Conservation (phyloP, 257 asterid genomes). For the Penstemon eatonii region DNA sequence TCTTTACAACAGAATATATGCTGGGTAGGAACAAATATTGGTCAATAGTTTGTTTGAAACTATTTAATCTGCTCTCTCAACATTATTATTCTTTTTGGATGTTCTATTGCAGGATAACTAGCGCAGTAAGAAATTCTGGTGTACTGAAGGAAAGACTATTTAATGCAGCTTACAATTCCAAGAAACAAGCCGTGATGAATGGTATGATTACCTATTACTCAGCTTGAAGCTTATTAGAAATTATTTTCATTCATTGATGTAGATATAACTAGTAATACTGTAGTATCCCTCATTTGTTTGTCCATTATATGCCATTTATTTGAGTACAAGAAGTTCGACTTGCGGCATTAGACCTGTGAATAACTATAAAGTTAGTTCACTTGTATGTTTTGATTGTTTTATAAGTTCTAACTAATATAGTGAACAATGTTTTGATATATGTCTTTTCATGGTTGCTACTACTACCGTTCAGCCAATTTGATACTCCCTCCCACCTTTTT, state of each 20-base stretch:
- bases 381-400: background rate
- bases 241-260: background rate
- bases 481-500: no score
- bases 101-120: slow-evolving; percentile 47
- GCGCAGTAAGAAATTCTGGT: slow-evolving; percentile 63
- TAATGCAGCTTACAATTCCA: slow-evolving; percentile 71
- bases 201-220: slow-evolving; percentile 38
- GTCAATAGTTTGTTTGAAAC: background rate
- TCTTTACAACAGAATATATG: slow-evolving; percentile 70
- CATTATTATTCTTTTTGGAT: background rate
- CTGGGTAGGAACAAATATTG: slow-evolving; percentile 43
- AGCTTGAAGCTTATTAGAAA: background rate
- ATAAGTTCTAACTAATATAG: background rate
- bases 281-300: background rate
- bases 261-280: background rate
- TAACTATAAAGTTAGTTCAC: background rate
- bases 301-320: no score
- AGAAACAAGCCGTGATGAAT: slow-evolving; percentile 59
- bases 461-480: background rate
- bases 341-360: background rate
- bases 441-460: background rate
- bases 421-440: background rate
- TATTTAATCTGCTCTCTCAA: background rate
- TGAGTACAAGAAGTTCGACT: background rate
- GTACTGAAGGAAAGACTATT: slow-evolving; percentile 62